Evolutionary conservation across 1,284 basidiomycete genomes (phyloP), one percentile per base, ranked within the genome.

Genomic region (Moesziomyces antarcticus): DNA sequence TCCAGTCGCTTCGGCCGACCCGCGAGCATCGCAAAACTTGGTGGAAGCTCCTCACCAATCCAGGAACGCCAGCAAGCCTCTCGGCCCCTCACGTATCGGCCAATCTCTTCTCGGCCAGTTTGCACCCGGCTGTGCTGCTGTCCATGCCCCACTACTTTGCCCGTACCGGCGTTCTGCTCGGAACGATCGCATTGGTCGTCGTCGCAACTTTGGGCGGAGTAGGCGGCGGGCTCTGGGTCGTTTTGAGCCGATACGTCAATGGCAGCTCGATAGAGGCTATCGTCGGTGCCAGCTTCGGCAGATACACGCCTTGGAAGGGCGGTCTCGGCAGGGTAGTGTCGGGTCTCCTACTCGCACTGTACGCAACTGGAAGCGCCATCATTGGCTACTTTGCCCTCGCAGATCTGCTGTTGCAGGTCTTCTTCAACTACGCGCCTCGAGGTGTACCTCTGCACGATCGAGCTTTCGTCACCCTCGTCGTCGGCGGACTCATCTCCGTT

Each of bases 341-440:
- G 14, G 78, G 80, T 7, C 20, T 74, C 4, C 51, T 80, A 10
- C 61, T 83, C 1, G 78, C 77, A 7, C 30, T 68, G 1, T 82
- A 83, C 43, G 79, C 81, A n/a, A 81, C 77, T 3, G 79, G 79
- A 8, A 73, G 75, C 21, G 82, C 82, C 21, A 69, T 80, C 49
- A 72, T 83, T 24, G 80, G 78, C 33, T 82, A 83, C 62, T 78
- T 80, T 64, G 78, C 81, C 6, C 65, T 82, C 25, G 78, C 79
- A 3, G 79, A 83, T 56, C 59, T 82, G 40, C 63, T 83, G 0
- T 61, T 82, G 9, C 82, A 82, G 37, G 77, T 82, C 22, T 77
- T 79, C 24, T 77, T 82, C 56, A 74, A 82, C 70, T 83, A 83
- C 43, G 64, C 73, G 1, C 67, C 64, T 13, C 70, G 66, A 4